Conservation (phyloP, 192 early-diverging fungal genomes). For the Jimgerdemannia lactiflua region DNA sequence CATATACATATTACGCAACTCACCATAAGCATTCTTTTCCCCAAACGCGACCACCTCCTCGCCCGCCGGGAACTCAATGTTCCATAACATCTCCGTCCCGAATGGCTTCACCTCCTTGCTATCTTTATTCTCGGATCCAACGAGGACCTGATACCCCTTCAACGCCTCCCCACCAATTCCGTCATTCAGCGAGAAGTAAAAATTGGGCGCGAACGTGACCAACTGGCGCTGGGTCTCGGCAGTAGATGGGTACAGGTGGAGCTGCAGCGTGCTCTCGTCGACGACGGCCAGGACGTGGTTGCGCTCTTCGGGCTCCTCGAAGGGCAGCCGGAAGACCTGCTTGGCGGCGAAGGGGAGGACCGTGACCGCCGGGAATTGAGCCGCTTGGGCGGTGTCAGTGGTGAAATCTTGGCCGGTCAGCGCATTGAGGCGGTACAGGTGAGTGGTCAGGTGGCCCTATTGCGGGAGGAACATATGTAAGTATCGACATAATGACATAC, state of each 20-base stretch:
- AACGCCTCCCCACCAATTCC: slow-evolving; percentile 37
- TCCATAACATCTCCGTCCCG: slow-evolving; percentile 35
- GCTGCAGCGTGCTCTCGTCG: slow-evolving; percentile 44
- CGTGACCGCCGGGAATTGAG: slow-evolving; percentile 38
- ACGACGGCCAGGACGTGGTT: slow-evolving; percentile 50
- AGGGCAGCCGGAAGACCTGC: slow-evolving; percentile 58
- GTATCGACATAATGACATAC: background rate
- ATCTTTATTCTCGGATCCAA: background rate
- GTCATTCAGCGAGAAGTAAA: slow-evolving; percentile 69
- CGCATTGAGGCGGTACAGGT: slow-evolving; percentile 58
- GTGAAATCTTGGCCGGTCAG: slow-evolving; percentile 59
- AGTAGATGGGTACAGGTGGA: slow-evolving; percentile 65
- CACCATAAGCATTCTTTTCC: slow-evolving; percentile 36
- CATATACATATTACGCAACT: background rate
- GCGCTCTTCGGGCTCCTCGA: slow-evolving; percentile 59
- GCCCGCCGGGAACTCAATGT: slow-evolving; percentile 50
- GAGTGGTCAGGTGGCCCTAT: slow-evolving; percentile 23
- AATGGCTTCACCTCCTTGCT: background rate
- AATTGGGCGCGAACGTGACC: slow-evolving; percentile 44
- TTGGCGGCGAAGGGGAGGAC: slow-evolving; percentile 31
- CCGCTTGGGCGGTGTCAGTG: slow-evolving; percentile 11
- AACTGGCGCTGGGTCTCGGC: slow-evolving; percentile 48
- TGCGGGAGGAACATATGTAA: background rate
- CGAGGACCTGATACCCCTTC: slow-evolving; percentile 53
- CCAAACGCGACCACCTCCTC: slow-evolving; percentile 39